phyloP scores from a whole-genome alignment of 192 early-diverging fungal species.

The Mycoemilia scoparia region DNA sequence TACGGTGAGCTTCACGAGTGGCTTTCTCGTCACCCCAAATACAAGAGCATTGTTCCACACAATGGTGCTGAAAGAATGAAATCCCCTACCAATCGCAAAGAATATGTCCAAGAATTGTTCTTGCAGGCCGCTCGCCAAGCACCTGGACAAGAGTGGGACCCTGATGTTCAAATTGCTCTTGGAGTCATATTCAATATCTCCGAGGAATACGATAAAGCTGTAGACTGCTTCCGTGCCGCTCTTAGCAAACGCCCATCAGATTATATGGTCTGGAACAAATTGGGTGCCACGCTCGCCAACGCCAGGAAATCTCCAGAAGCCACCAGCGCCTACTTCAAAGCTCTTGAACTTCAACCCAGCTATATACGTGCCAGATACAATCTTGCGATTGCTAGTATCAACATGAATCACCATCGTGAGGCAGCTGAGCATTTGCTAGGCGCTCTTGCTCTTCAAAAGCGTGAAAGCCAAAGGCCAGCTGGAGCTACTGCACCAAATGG shows the following conservation, averaged over 20 bases:
- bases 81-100: constrained; percentile 35
- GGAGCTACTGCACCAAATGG: constrained; percentile 15
- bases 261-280: constrained; percentile 90
- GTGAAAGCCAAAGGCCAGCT: constrained; percentile 23
- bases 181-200: constrained; percentile 91
- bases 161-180: constrained; percentile 83
- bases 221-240: constrained; percentile 93
- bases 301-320: constrained; percentile 52
- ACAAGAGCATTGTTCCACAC: constrained; percentile 29
- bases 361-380: constrained; percentile 96
- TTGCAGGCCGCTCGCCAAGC: constrained; percentile 56
- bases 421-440: constrained; percentile 82
- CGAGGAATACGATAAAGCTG: constrained; percentile 84
- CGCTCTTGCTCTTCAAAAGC: constrained; percentile 68
- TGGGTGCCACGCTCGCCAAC: constrained; percentile 94
- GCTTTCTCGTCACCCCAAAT: constrained; percentile 55
- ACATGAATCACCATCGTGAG: constrained; percentile 70
- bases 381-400: constrained; percentile 79
- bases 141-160: constrained; percentile 42
- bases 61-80: constrained; percentile 20
- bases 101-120: constrained; percentile 51
- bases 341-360: constrained; percentile 83
- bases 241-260: constrained; percentile 70
- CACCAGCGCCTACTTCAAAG: constrained; percentile 85
- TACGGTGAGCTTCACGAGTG: constrained; percentile 81